Conservation (phyloP, 192 early-diverging fungal species). For the Entomortierella parvispora region DNA sequence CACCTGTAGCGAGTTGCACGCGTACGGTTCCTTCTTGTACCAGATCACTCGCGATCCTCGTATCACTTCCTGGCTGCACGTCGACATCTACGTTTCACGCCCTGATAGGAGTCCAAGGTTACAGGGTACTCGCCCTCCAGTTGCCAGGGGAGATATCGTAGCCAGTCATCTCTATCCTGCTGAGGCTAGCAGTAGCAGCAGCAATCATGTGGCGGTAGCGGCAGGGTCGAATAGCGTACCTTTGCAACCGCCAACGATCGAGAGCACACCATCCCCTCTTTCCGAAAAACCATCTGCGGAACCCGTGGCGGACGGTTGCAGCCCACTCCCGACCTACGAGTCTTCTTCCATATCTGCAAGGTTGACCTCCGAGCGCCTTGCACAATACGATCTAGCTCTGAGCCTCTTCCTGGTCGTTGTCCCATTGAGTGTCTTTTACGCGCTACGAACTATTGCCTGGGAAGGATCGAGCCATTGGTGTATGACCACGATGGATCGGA, state of each 20-base stretch:
- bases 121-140: constrained; percentile 29
- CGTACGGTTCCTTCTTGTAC: constrained; percentile 37
- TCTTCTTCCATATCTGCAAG: constrained; percentile 5
- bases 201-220: too few relatives aligned
- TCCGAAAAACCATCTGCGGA: neutral
- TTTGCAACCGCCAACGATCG: too few relatives aligned
- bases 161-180: too few relatives aligned
- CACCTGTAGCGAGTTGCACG: constrained; percentile 34
- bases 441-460: constrained; percentile 15
- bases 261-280: constrained; percentile 7
- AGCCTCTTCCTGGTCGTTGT: constrained; percentile 19
- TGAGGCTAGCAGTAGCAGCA: too few relatives aligned
- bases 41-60: constrained; percentile 37
- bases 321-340: constrained; percentile 31
- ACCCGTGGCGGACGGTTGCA: constrained; percentile 20
- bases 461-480: constrained; percentile 29
- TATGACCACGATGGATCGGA: constrained; percentile 7
- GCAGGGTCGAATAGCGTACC: too few relatives aligned
- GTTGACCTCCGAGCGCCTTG: constrained; percentile 25
- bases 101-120: constrained; percentile 36
- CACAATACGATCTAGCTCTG: constrained; percentile 17
- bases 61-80: constrained; percentile 33
- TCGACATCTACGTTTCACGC: constrained; percentile 39
- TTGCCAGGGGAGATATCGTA: constrained; percentile 37
- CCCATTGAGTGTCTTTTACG: constrained; percentile 31